Conservation (phyloP, 192 early-diverging fungal genomes). For the Chytriomyces sp. region DNA sequence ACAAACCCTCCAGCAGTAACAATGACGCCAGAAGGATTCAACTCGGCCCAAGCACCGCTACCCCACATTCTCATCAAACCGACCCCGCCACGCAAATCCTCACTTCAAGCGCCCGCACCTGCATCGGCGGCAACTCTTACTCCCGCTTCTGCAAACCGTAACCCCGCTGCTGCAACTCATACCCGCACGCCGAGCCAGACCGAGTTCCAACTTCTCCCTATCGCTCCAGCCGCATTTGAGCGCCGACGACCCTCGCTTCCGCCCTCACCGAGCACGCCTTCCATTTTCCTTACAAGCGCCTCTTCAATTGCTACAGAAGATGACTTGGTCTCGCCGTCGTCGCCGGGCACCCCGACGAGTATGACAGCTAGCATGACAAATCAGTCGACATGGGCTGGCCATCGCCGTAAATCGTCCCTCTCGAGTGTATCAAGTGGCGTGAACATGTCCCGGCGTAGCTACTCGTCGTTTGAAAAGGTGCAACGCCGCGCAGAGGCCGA, state of each 20-base stretch:
- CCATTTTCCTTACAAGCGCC: not conserved
- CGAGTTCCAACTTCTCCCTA: conserved; percentile 26
- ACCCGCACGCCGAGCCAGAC: not conserved
- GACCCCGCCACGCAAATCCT: too few species aligned
- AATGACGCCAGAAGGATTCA: too few species aligned
- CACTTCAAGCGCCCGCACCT: too few species aligned
- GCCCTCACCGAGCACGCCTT: too few species aligned
- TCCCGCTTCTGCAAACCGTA: not conserved
- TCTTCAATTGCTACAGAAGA: not conserved
- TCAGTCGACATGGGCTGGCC: not conserved
- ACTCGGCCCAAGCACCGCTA: too few species aligned
- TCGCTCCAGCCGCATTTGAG: conserved; percentile 29
- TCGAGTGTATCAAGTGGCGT: too few species aligned
- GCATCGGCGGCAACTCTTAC: too few species aligned
- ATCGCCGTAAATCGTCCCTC: too few species aligned
- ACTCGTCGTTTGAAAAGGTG: not conserved
- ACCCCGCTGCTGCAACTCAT: not conserved
- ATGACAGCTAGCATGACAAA: not conserved
- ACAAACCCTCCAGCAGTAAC: too few species aligned
- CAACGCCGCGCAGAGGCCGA: conserved; percentile 11
- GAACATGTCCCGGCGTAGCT: not conserved
- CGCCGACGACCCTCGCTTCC: not conserved
- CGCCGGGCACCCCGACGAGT: not conserved
- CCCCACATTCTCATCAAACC: too few species aligned
- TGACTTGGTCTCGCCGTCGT: not conserved